Evolutionary conservation across 148 eudicot genomes (phyloP).

Genomic region (Spergularia marina): DNA sequence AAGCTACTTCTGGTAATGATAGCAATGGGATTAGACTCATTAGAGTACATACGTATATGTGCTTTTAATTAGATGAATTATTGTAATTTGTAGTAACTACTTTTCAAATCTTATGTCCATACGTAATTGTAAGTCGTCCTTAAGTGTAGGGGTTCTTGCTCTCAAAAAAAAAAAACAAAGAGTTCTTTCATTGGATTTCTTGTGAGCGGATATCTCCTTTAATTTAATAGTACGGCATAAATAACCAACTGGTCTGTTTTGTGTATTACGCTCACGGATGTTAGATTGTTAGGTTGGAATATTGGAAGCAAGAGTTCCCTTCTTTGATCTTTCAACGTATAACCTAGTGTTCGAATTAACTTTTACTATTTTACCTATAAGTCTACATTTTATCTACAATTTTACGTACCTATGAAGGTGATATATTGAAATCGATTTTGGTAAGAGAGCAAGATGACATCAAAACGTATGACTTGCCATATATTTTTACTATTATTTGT

Average conservation of each 20-base stretch:
- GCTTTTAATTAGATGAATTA: too few species aligned
- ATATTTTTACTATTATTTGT: too few species aligned
- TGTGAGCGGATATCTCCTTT: conserved; percentile 12
- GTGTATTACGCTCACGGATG: conserved; percentile 31
- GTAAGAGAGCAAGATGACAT: too few species aligned
- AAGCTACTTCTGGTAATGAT: background rate
- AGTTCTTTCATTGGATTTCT: conserved; percentile 22
- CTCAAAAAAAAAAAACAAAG: too few species aligned
- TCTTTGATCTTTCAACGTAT: background rate
- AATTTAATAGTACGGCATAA: background rate
- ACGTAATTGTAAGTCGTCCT: conserved; percentile 23
- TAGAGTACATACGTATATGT: too few species aligned
- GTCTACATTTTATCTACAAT: too few species aligned
- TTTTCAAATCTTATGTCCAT: conserved; percentile 11
- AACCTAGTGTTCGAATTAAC: too few species aligned
- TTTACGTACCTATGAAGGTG: too few species aligned
- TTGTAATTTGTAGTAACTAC: conserved; percentile 14
- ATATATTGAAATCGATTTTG: too few species aligned
- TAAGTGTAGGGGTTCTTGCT: conserved; percentile 23
- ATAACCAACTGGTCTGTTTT: conserved; percentile 13
- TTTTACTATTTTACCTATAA: too few species aligned
- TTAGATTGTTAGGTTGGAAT: conserved; percentile 30
- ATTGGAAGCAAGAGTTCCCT: background rate
- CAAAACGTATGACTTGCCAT: too few species aligned
- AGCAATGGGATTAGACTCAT: background rate